Percentiles rank a stretch among this genome's conserved stretches.
Evolutionary conservation across 768 basidiomycete genomes (phyloP).

Genomic region (Boletus reticuloceps): DNA sequence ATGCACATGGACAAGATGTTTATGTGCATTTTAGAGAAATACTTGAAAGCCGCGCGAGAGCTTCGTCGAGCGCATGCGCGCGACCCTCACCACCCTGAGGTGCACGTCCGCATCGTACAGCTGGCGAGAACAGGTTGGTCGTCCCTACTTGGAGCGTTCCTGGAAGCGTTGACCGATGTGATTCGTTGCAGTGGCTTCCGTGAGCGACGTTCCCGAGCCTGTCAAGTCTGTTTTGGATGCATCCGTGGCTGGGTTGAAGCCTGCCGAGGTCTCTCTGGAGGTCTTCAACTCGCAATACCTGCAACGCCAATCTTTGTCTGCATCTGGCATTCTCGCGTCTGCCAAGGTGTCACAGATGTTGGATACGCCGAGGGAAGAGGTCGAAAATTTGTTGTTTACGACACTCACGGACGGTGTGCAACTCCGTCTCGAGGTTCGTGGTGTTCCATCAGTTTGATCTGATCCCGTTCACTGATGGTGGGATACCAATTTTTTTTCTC

Average conservation of each 20-base stretch:
- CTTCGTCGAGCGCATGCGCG: constrained; percentile 56
- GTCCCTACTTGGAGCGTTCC: too few species aligned
- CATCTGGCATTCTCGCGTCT: constrained; percentile 56
- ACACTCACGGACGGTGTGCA: constrained; percentile 41
- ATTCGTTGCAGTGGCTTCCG: constrained; percentile 45
- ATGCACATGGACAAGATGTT: background rate
- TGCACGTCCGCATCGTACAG: constrained; percentile 71
- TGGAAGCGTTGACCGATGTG: background rate
- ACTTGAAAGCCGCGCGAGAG: constrained; percentile 72
- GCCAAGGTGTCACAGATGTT: constrained; percentile 56
- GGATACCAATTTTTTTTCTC: background rate
- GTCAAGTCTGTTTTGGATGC: constrained; percentile 51
- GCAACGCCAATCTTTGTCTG: constrained; percentile 53
- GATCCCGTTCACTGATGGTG: background rate
- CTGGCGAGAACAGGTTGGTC: constrained; percentile 53
- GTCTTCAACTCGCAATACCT: constrained; percentile 75
- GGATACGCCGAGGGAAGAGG: constrained; percentile 50
- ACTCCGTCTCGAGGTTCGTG: constrained; percentile 46
- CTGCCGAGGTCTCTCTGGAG: constrained; percentile 56
- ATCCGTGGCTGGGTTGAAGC: constrained; percentile 49
- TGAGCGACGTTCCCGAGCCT: constrained; percentile 43
- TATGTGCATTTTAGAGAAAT: constrained; percentile 56
- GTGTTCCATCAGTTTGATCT: too few species aligned
- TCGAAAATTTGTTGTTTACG: constrained; percentile 58
- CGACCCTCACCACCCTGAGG: constrained; percentile 55